Conservation (phyloP, 2,329 filamentous ascomycete species). For the Westerdykella ornata region DNA sequence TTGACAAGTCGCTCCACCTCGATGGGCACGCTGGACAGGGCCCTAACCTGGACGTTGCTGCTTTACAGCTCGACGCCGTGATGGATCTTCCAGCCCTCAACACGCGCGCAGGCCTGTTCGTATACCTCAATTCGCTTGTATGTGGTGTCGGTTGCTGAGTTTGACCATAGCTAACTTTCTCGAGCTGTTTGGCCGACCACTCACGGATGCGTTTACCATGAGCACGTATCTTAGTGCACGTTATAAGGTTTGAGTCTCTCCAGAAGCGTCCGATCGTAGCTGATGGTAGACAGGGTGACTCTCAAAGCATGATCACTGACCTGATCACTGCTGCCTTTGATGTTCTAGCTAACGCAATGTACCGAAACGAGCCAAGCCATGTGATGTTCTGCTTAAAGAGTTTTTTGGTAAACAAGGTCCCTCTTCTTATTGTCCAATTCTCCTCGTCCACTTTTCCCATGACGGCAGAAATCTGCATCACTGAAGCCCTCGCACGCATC, state of each 20-base stretch:
- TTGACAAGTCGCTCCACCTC: constrained; percentile 40
- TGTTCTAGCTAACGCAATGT: constrained; percentile 77
- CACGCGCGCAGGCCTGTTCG: constrained; percentile 74
- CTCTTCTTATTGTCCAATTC: constrained; percentile 54
- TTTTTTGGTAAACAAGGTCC: constrained; percentile 73
- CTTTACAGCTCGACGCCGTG: constrained; percentile 50
- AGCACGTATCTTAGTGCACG: constrained; percentile 77
- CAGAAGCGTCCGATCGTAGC: constrained; percentile 2
- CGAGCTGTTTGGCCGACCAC: constrained; percentile 73
- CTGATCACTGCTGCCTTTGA: constrained; percentile 86
- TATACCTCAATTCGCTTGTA: constrained; percentile 78
- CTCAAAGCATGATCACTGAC: constrained; percentile 70
- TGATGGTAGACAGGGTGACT: constrained; percentile 55
- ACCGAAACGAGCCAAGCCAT: constrained; percentile 56
- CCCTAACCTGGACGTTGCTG: constrained; percentile 37
- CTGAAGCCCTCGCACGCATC: constrained; percentile 57
- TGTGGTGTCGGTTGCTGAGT: constrained; percentile 19
- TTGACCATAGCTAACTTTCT: constrained; percentile 27
- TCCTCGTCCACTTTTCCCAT: constrained; percentile 53
- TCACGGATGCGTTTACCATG: constrained; percentile 73
- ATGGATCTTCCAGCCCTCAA: constrained; percentile 65
- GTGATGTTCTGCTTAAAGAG: constrained; percentile 70
- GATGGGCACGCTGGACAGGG: constrained; percentile 39
- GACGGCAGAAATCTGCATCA: constrained; percentile 58
- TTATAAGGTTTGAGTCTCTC: constrained; percentile 58